Evolutionary conservation across 1,284 basidiomycete genomes (phyloP).

Genomic region (Melampsora americana): DNA sequence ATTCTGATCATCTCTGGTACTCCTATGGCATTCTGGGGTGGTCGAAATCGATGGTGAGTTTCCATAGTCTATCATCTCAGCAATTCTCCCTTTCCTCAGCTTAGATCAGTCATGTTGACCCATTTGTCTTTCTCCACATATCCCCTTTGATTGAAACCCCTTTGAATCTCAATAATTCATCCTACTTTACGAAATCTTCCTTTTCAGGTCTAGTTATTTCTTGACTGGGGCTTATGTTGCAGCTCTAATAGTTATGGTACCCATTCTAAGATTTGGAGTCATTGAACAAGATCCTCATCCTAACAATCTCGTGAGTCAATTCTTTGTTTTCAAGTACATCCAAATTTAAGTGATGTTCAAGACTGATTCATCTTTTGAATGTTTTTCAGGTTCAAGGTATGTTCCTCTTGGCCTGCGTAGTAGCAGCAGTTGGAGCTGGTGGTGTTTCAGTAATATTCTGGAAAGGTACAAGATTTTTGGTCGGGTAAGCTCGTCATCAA

Average conservation of each 20-base stretch:
- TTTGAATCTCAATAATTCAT: neutral
- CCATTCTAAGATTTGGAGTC: constrained; percentile 42
- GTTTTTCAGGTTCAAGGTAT: constrained; percentile 26
- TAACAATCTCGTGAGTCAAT: constrained; percentile 13
- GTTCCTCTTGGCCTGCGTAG: constrained; percentile 26
- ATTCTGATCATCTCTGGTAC: constrained; percentile 36
- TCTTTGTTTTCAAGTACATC: too few species aligned
- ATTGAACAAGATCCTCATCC: constrained; percentile 37
- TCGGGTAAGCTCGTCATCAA: constrained; percentile 11
- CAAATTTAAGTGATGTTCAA: neutral
- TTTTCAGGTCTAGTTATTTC: constrained; percentile 42
- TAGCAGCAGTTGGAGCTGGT: constrained; percentile 32
- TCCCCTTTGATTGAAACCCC: neutral
- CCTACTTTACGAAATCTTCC: neutral
- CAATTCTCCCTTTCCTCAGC: neutral
- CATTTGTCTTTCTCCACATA: neutral
- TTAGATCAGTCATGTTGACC: neutral
- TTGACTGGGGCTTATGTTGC: constrained; percentile 36
- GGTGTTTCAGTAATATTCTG: constrained; percentile 40
- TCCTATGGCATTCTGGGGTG: constrained; percentile 44
- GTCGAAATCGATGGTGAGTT: constrained; percentile 43
- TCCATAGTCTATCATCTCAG: neutral
- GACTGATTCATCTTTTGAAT: neutral
- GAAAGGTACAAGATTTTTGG: constrained; percentile 41
- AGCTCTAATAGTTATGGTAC: constrained; percentile 31